A percentile compares a stretch with the other conserved stretches of the same genome.
These are phyloP conservation scores for Plasmodium fragile DNA, from an alignment of 169 alveolate genomes.

Conservation along the genomic window DNA sequence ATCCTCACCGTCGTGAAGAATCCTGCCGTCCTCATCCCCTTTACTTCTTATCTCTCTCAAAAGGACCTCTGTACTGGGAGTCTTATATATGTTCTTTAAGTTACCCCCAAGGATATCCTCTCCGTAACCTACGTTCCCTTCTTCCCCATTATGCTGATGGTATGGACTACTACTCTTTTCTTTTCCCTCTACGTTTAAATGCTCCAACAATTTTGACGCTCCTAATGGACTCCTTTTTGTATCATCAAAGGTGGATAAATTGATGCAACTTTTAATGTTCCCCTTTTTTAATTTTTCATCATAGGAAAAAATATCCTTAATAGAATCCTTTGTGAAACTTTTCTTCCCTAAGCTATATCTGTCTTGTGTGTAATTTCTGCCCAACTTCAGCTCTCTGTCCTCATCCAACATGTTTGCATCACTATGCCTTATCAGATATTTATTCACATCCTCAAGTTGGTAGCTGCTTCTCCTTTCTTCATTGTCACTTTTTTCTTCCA, in stretches of 20 bases:
- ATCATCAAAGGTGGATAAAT: background rate
- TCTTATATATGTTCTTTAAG: constrained; percentile 5
- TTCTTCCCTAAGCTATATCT: background rate
- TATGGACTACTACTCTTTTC: background rate
- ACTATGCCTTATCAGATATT: background rate
- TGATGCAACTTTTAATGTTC: background rate
- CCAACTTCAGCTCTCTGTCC: background rate
- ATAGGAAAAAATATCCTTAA: background rate
- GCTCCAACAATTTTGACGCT: background rate
- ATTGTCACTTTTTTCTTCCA: background rate
- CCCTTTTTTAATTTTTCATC: constrained; percentile 14
- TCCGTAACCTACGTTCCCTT: background rate
- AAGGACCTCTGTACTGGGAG: constrained; percentile 50
- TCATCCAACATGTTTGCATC: background rate
- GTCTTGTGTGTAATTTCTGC: background rate
- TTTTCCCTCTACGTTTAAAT: background rate
- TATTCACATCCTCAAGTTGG: background rate
- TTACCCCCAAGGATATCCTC: background rate
- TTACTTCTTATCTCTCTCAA: constrained; percentile 43
- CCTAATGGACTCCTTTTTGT: background rate
- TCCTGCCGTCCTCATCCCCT: background rate
- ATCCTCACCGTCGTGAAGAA: background rate
- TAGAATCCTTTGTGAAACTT: background rate
- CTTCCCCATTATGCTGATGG: background rate
- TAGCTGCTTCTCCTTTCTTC: background rate